phyloP scores from a whole-genome alignment of 169 alveolate species.

The Perkinsus chesapeaki region DNA sequence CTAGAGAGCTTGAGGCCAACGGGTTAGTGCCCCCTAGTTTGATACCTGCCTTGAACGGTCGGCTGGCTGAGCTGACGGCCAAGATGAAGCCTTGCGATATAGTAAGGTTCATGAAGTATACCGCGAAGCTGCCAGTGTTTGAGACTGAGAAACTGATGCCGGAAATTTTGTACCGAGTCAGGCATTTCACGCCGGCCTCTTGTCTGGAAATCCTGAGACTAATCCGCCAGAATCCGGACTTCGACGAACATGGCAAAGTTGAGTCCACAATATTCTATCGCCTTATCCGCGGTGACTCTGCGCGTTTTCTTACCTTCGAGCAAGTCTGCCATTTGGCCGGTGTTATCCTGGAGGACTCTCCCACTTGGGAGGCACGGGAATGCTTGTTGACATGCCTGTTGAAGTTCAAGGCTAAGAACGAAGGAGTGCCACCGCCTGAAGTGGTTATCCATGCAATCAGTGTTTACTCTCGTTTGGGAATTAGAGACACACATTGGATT shows the following conservation, averaged over 20 bases:
- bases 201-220: background rate
- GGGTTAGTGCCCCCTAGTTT: background rate
- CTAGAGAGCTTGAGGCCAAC: background rate
- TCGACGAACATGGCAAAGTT: background rate
- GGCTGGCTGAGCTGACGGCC: background rate
- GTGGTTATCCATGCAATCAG: background rate
- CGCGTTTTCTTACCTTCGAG: background rate
- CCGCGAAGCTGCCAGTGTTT: background rate
- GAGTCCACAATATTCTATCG: background rate
- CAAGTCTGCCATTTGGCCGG: background rate
- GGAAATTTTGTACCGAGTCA: background rate
- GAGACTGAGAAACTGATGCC: background rate
- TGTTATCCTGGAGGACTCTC: background rate
- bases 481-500: background rate
- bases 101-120: background rate
- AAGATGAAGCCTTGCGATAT: background rate
- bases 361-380: background rate
- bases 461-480: background rate
- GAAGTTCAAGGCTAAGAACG: background rate
- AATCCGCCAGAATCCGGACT: background rate
- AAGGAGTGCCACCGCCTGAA: background rate
- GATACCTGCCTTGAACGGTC: background rate
- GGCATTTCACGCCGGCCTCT: background rate
- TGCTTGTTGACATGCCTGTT: background rate
- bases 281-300: background rate